These are phyloP conservation scores for Parasarocladium wereldwijsianum DNA, from an alignment of 2,329 filamentous ascomycete genomes.

Conservation along the genomic window DNA sequence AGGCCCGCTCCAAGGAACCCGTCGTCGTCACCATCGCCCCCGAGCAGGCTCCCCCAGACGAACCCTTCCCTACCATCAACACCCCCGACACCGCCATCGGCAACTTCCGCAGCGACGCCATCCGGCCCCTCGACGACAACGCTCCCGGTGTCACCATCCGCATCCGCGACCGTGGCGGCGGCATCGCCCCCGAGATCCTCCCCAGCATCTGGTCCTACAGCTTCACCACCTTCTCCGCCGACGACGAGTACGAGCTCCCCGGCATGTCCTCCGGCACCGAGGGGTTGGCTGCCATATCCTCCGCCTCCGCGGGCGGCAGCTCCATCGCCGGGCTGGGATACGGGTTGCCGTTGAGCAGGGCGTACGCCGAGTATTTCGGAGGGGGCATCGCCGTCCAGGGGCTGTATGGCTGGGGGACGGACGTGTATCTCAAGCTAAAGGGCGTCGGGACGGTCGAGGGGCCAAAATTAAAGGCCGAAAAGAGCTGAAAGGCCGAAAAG, in stretches of 20 bases:
- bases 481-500: too few species aligned
- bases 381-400: slow-evolving; percentile 93
- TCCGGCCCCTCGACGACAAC: slow-evolving; percentile 44
- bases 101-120: slow-evolving; percentile 28
- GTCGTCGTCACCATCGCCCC: slow-evolving; percentile 86
- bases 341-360: slow-evolving; percentile 74
- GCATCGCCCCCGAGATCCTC: slow-evolving; percentile 71
- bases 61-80: slow-evolving; percentile 11
- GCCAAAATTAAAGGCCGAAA: too few species aligned
- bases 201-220: slow-evolving; percentile 93
- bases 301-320: slow-evolving; percentile 55
- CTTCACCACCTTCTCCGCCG: slow-evolving; percentile 81
- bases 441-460: slow-evolving; percentile 42
- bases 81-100: slow-evolving; percentile 20
- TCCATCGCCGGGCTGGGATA: slow-evolving; percentile 91
- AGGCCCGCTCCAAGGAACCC: slow-evolving; percentile 67
- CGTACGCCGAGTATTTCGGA: slow-evolving; percentile 97
- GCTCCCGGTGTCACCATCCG: slow-evolving; percentile 84
- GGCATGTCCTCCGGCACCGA: slow-evolving; percentile 25
- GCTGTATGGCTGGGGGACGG: slow-evolving; percentile 78
- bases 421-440: slow-evolving; percentile 52
- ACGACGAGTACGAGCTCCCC: slow-evolving; percentile 22
- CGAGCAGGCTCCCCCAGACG: slow-evolving; percentile 35
- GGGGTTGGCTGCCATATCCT: slow-evolving; percentile 62
- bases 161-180: slow-evolving; percentile 89